A percentile compares a stretch with the other conserved stretches of the same genome.
Evolutionary conservation across 768 basidiomycete genomes (phyloP).

Genomic region (Hortiboletus flavorubellus): DNA sequence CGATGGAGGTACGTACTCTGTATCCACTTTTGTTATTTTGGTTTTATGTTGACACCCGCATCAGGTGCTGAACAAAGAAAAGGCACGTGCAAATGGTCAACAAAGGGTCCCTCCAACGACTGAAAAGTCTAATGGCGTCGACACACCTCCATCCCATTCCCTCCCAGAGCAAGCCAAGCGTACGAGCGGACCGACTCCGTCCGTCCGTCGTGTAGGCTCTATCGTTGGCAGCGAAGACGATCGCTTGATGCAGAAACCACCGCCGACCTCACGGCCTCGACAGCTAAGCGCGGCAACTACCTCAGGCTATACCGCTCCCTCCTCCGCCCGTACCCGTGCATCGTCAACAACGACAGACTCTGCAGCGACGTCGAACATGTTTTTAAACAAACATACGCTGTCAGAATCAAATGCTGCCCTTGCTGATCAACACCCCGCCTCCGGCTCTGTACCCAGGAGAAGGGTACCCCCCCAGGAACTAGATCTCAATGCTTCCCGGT

Average conservation of each 20-base stretch:
- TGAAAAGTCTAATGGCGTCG: constrained; percentile 24
- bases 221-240: constrained; percentile 61
- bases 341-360: constrained; percentile 35
- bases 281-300: constrained; percentile 46
- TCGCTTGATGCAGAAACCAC: constrained; percentile 26
- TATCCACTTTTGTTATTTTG: constrained; percentile 16
- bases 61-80: constrained; percentile 75
- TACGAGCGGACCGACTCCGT: constrained; percentile 37
- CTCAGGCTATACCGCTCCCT: constrained; percentile 30
- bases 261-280: constrained; percentile 40
- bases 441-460: constrained; percentile 19
- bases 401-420: constrained; percentile 30
- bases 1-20: constrained; percentile 76
- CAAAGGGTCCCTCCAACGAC: constrained; percentile 20
- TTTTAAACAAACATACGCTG: constrained; percentile 28
- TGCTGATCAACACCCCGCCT: constrained; percentile 24
- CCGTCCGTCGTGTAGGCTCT: constrained; percentile 57
- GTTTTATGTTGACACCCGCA: constrained; percentile 5
- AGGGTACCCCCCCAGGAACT: constrained; percentile 29
- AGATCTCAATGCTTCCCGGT: constrained; percentile 24
- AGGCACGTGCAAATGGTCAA: constrained; percentile 38
- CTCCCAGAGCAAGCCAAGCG: constrained; percentile 25
- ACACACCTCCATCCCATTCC: constrained; percentile 12
- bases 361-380: constrained; percentile 2
- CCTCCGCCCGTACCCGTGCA: constrained; percentile 26